Percentiles rank a stretch among this genome's conserved stretches.
Evolutionary conservation across 148 eudicot species (phyloP).

Genomic region (Gaultheria prostrata): DNA sequence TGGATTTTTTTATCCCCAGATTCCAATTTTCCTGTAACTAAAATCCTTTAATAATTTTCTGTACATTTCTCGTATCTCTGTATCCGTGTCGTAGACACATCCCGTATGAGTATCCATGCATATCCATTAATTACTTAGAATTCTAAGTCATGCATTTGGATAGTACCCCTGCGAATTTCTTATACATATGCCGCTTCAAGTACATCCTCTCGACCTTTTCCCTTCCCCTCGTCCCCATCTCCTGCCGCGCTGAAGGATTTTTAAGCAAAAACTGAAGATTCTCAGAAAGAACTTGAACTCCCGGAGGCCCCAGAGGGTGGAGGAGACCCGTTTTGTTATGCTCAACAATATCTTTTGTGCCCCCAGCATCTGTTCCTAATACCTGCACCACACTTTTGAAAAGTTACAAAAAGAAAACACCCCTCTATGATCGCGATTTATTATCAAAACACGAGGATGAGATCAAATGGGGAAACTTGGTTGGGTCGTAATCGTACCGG

Average conservation of each 20-base stretch:
- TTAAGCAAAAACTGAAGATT: slow-evolving; percentile 64
- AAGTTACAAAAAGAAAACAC: not conserved
- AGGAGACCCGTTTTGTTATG: slow-evolving; percentile 81
- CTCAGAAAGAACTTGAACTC: slow-evolving; percentile 56
- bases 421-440: not conserved
- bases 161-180: slow-evolving; percentile 68
- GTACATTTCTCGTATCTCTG: too few relatives aligned
- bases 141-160: slow-evolving; percentile 59
- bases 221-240: slow-evolving; percentile 83
- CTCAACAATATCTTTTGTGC: slow-evolving; percentile 84
- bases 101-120: too few relatives aligned
- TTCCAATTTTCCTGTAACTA: too few relatives aligned
- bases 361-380: slow-evolving; percentile 96
- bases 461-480: slow-evolving; percentile 11
- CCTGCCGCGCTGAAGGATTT: slow-evolving; percentile 59
- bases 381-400: slow-evolving; percentile 44
- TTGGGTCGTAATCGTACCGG: slow-evolving; percentile 50
- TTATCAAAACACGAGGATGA: not conserved
- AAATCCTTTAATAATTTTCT: too few relatives aligned
- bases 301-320: slow-evolving; percentile 73
- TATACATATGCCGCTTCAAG: slow-evolving; percentile 82
- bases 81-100: too few relatives aligned
- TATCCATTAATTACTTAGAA: too few relatives aligned
- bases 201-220: slow-evolving; percentile 78
- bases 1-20: too few relatives aligned